Conservation (phyloP, 139 green algal genomes). For the Micractinium sp. region DNA sequence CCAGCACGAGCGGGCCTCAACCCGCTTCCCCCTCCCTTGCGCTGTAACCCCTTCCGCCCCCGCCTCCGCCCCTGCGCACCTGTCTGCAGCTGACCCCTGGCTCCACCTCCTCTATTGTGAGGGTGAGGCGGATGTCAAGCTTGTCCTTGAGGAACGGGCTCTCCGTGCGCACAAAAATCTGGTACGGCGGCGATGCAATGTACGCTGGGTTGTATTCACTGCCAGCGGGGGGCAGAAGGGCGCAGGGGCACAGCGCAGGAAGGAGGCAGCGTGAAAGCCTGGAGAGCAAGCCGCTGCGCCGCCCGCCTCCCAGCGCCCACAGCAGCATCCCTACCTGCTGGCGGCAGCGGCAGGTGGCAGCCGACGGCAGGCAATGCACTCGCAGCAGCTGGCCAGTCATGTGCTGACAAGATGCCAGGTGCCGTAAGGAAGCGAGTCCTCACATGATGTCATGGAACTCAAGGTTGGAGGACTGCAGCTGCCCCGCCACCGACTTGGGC, state of each 20-base stretch:
- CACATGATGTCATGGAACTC: conserved; percentile 31
- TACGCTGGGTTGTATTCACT: conserved; percentile 37
- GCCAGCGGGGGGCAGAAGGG: background rate
- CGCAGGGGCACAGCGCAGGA: too few species aligned
- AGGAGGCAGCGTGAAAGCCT: background rate
- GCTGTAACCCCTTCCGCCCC: background rate
- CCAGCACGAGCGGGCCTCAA: too few species aligned
- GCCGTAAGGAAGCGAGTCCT: too few species aligned
- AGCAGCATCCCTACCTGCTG: too few species aligned
- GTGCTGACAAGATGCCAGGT: too few species aligned
- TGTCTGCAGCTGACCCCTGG: conserved; percentile 33
- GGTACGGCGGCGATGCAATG: conserved; percentile 38
- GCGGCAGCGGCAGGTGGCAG: too few species aligned
- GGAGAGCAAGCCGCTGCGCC: background rate
- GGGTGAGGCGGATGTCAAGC: conserved; percentile 34
- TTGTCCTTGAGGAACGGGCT: conserved; percentile 44
- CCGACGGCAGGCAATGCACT: background rate
- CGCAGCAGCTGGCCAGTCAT: background rate
- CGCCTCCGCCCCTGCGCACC: background rate
- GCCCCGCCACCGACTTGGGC: conserved; percentile 22
- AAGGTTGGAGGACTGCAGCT: background rate
- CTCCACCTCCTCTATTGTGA: conserved; percentile 46
- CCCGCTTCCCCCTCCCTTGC: too few species aligned
- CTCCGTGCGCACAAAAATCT: conserved; percentile 42
- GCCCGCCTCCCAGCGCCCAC: too few species aligned